A percentile compares a stretch with the other conserved stretches of the same genome.
These are phyloP conservation scores for Tulasnella sp. DNA, from an alignment of 768 basidiomycete species.

Conservation along the genomic window DNA sequence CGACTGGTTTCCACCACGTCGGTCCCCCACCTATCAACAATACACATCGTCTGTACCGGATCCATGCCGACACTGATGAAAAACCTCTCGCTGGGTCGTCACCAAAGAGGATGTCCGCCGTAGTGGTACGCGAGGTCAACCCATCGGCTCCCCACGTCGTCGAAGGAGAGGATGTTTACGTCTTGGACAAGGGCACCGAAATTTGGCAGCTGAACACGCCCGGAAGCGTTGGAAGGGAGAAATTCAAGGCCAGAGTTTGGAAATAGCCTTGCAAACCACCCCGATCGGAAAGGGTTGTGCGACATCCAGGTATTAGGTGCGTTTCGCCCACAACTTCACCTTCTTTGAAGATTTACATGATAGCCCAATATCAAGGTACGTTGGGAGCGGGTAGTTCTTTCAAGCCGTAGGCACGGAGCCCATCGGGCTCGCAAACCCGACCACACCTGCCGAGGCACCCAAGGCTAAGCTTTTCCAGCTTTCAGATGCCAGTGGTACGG, in stretches of 20 bases:
- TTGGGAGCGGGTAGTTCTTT: constrained; percentile 38
- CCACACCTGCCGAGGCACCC: constrained; percentile 13
- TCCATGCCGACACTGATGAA: constrained; percentile 25
- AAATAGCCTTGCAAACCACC: constrained; percentile 7
- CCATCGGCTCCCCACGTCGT: constrained; percentile 34
- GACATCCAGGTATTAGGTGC: constrained; percentile 38
- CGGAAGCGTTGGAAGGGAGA: constrained; percentile 41
- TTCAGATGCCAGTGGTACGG: constrained; percentile 34
- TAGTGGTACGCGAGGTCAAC: constrained; percentile 26
- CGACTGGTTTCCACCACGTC: constrained; percentile 43
- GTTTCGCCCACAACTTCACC: constrained; percentile 18
- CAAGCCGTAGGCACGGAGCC: constrained; percentile 32
- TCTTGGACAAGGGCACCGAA: constrained; percentile 43
- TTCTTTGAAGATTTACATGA: not conserved
- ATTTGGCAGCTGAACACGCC: constrained; percentile 49
- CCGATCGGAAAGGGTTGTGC: constrained; percentile 24
- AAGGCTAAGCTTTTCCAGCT: constrained; percentile 34
- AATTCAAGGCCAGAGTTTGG: constrained; percentile 29
- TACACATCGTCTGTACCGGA: constrained; percentile 6
- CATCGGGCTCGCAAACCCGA: not conserved
- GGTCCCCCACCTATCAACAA: constrained; percentile 29
- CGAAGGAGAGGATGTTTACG: constrained; percentile 41
- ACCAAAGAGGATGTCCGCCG: constrained; percentile 15
- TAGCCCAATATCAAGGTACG: constrained; percentile 38
- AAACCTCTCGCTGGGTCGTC: constrained; percentile 18